These are phyloP conservation scores for Trichocladium antarcticum DNA, from an alignment of 495 filamentous ascomycete genomes.

Conservation along the genomic window DNA sequence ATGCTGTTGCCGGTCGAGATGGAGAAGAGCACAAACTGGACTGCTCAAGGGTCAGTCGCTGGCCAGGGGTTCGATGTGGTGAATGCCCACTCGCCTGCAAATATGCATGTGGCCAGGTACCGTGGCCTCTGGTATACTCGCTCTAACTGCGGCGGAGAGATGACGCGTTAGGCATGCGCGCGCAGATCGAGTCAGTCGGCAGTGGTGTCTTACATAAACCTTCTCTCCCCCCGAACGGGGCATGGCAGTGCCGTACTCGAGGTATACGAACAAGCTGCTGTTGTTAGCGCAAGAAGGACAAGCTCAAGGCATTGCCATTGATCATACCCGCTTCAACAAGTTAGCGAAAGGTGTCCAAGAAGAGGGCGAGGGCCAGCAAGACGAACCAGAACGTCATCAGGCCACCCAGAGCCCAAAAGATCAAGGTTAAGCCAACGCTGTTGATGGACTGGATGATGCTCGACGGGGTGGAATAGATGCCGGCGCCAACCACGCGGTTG, in stretches of 20 bases:
- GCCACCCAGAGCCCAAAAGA: conserved; percentile 27
- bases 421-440: conserved; percentile 24
- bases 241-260: conserved; percentile 28
- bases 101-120: conserved; percentile 29
- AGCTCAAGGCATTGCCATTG: too few species aligned
- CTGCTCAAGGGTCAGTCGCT: conserved; percentile 7
- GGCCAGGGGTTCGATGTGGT: background rate
- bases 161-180: background rate
- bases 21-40: conserved; percentile 33
- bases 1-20: conserved; percentile 27
- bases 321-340: conserved; percentile 15
- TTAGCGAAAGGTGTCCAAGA: background rate
- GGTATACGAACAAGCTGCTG: conserved; percentile 25
- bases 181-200: background rate
- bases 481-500: conserved; percentile 26
- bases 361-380: background rate
- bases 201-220: conserved; percentile 21
- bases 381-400: conserved; percentile 26
- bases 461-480: conserved; percentile 24
- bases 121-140: conserved; percentile 25
- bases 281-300: conserved; percentile 1
- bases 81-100: conserved; percentile 14
- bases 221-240: conserved; percentile 28
- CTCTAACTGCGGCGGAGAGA: conserved; percentile 15
- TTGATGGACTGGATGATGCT: conserved; percentile 18